Evolutionary conservation across 129 eudicot genomes (phyloP), one percentile per base, ranked within the genome.

Genomic region (Lonicera japonica): DNA sequence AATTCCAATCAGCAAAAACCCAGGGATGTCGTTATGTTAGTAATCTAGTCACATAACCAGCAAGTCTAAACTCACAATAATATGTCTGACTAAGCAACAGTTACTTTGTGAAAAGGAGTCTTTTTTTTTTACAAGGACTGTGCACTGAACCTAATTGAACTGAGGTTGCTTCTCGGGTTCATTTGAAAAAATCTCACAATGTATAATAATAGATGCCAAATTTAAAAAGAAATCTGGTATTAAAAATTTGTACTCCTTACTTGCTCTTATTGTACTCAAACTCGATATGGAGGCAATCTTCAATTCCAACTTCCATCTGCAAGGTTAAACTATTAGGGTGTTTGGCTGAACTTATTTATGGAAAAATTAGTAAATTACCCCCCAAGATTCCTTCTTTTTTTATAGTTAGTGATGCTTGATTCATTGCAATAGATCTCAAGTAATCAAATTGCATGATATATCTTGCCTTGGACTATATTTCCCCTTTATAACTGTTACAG

Each of bases 271-370:
- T 87, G 80, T 91, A 91, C 94, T 91, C 97, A 48, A 91, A 91
- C 82, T 91, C 96, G 2, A 91, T 91, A 71, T 89, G 97, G 45
- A 89, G 88, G 75, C 95, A 89, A 73, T 89, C 95, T 71, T 89
- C 97, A 65, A 91, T 91, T 58, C 96, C 97, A 71, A 91, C 97
- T 80, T 91, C 97, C 97, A 91, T 91, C 95, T 92, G 73, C 73
- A 71, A 73, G 41, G 56, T 29, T 6, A 43, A 43, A 43, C 5
- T 43, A 8, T 10, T n/a, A 43, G 50, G 14, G 50, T 8, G 5
- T 43, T 29, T 29, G 36, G 6, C 6, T 29, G 36, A 29, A 29
- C 36, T 29, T 29, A 1, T 1, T 29, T 1, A 29, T 29, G 36
- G 36, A 29, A 29, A 29, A 29, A 29, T 8, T 5, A n/a, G 5